Evolutionary conservation across 768 basidiomycete species (phyloP), one percentile per base, ranked within the genome.

Genomic region (Auriscalpium orientale): DNA sequence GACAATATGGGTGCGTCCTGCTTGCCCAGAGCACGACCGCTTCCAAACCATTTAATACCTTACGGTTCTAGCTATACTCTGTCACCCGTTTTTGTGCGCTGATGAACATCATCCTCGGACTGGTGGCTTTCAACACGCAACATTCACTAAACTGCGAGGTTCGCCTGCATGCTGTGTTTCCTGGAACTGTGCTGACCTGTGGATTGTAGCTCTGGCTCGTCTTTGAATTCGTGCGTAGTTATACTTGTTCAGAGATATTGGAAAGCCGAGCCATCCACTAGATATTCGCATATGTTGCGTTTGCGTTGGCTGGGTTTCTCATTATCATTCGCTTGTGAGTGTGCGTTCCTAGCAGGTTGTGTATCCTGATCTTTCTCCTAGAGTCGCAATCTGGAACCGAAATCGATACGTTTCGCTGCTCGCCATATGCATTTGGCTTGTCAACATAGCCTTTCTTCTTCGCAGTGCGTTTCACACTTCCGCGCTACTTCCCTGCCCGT

Each of bases 321-420:
- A 46, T 59, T 36, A 35, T 59, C 47, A 46, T 59, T 18, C 53
- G 53, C 18, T 49, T 59, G 58, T 59, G 44, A 49, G 58, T 15
- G 1, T 36, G 1, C 8, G 22, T 20, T 5, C 18, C 35, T 18
- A 10, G 18, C 13, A 13, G 15, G 16, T 15, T 40, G 18, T 16
- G 8, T 15, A 13, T 15, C 8, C 1, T 47, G 15, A 16, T 49
- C 8, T 13, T 35, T 22, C 11, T 0, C 48, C 49, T 28, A 59
- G 58, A 57, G 10, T 20, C 28, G 58, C 58, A 1, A 53, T 59
- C 36, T 59, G 58, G 58, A 22, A 13, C 11, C 15, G 11, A 33
- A 38, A 57, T 8, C 53, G 8, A 49, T 40, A 20, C 51, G 16
- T 59, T 21, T 35, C 56, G 12, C 46, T 8, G 13, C n/a, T 28